Conservation (phyloP, 1,139 yeast species). For the Hyphopichia fennica region DNA sequence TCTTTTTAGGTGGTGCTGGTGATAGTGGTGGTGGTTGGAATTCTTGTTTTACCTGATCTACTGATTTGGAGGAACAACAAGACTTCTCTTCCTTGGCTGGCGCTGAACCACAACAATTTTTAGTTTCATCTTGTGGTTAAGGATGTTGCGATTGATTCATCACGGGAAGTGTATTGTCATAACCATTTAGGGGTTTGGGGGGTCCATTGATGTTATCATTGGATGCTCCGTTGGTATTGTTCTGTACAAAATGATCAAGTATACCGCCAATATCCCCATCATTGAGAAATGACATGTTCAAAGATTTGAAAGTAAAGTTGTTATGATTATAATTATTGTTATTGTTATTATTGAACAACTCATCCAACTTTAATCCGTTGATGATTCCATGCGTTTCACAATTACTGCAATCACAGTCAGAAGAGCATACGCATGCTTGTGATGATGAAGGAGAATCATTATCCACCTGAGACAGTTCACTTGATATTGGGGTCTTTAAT, state of each 20-base stretch:
- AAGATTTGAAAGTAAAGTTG: background rate
- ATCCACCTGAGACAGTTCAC: background rate
- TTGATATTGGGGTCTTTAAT: background rate
- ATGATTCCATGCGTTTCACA: conserved; percentile 58
- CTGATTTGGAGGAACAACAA: background rate
- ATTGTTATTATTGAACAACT: conserved; percentile 17
- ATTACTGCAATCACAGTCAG: conserved; percentile 50
- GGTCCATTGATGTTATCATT: background rate
- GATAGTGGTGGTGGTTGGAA: no score
- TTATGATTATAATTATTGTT: no score
- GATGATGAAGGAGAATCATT: conserved; percentile 5
- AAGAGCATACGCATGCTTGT: conserved; percentile 44
- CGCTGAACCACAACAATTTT: background rate
- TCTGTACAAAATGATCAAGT: background rate
- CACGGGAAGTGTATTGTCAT: background rate
- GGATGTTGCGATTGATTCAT: background rate
- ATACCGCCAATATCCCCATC: background rate
- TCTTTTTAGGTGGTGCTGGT: no score
- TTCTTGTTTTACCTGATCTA: no score
- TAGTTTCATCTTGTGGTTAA: background rate
- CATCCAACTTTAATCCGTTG: conserved; percentile 49
- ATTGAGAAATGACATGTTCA: background rate
- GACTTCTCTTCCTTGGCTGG: background rate
- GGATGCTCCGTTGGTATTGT: background rate
- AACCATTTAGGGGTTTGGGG: background rate